Evolutionary conservation across 495 filamentous ascomycete genomes (phyloP), one percentile per base, ranked within the genome.

Genomic region (Diplogelasinospora grovesii): DNA sequence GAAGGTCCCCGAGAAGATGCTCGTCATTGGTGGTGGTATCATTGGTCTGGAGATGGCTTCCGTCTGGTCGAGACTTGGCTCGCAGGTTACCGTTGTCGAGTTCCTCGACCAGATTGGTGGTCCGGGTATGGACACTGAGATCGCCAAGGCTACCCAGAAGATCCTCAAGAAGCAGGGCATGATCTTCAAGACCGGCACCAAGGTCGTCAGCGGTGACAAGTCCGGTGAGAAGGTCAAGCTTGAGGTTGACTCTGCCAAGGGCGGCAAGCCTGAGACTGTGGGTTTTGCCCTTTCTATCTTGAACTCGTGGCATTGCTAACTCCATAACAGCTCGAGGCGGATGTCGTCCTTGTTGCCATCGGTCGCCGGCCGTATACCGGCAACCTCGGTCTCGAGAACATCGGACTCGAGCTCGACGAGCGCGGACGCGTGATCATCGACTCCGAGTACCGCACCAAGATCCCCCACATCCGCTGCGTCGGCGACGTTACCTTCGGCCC

Each of bases 41-140:
- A 98, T 98, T 58, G 92, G 92, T 61, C 78, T 98, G 25, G 92
- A 98, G 71, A 97, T 98, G 92, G 90, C 83, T 29, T 97, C 93
- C 27, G 92, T 98, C 19, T 98, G 92, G 92, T 90, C 86, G 21
- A 74, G 92, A 52, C 71, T 98, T 43, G 92, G 92, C 46, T 65
- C 89, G 49, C 82, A 98, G 62, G 92, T 98, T 36, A 98, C 92
- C 42, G 88, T 97, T 27, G 89, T 98, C 27, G 92, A 98, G 66
- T 98, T 90, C 70, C 71, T 98, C 28, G 79, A 83, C 50, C 88
- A 94, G 70, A 98, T 98, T 54, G 92, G 92, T 64, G 92, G 92
- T 28, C 92, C 92, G 39, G 92, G 92, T 43, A 98, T 98, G 92
- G 92, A 98, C 52, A 66, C 77, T 34, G 93, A 98, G 64, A 85